Conservation (phyloP, 2,329 filamentous ascomycete genomes). For the Phyllosticta citriasiana region DNA sequence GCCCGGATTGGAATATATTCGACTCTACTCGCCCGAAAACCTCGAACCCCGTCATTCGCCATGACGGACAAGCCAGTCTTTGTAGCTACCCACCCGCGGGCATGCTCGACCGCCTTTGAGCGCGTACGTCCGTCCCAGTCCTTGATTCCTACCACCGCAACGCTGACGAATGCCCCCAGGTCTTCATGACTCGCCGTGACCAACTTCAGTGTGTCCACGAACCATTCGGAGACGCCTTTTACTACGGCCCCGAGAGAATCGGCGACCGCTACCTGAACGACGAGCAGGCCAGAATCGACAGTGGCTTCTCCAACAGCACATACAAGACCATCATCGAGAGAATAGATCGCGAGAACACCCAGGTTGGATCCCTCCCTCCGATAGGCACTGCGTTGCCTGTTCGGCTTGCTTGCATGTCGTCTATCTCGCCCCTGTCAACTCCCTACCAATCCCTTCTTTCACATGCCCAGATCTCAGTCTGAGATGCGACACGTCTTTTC, state of each 20-base stretch:
- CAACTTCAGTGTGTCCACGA: conserved; percentile 80
- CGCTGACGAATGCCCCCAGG: conserved; percentile 28
- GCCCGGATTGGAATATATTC: not conserved
- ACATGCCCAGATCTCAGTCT: not conserved
- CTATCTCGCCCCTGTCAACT: not conserved
- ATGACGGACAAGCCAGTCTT: conserved; percentile 82
- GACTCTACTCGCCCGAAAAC: not conserved
- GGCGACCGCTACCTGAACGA: conserved; percentile 70
- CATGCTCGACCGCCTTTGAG: conserved; percentile 96
- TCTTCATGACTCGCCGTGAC: conserved; percentile 91
- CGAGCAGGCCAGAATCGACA: conserved; percentile 40
- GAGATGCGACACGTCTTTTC: not conserved
- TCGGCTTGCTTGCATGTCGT: conserved; percentile 13
- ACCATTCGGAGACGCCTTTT: conserved; percentile 94
- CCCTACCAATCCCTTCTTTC: not conserved
- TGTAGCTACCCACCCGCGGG: conserved; percentile 84
- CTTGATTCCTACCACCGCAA: conserved; percentile 5
- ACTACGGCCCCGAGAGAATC: conserved; percentile 86
- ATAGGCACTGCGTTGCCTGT: conserved; percentile 11
- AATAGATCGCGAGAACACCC: conserved; percentile 59
- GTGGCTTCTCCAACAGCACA: conserved; percentile 59
- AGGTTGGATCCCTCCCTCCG: conserved; percentile 49
- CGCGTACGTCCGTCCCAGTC: conserved; percentile 50
- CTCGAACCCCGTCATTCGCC: not conserved
- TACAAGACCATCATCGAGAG: conserved; percentile 69